These are phyloP conservation scores for Exobasidium cylindrosporum DNA, from an alignment of 1,284 basidiomycete genomes.

Conservation along the genomic window DNA sequence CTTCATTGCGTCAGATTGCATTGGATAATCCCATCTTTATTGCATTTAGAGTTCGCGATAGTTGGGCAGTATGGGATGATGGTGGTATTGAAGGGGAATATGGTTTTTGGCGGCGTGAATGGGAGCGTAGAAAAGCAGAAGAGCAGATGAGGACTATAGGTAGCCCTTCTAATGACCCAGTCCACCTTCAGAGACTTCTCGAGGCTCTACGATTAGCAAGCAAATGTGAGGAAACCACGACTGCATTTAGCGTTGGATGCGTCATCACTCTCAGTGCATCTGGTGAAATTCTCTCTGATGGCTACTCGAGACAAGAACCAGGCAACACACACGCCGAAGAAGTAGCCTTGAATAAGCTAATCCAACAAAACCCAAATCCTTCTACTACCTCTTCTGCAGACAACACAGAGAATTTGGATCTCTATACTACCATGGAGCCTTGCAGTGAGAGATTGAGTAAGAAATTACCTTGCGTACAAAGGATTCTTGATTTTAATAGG, in stretches of 20 bases:
- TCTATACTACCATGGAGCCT: slow-evolving; percentile 96
- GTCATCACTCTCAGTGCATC: slow-evolving; percentile 63
- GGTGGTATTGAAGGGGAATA: slow-evolving; percentile 69
- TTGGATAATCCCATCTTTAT: slow-evolving; percentile 64
- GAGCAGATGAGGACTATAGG: background rate
- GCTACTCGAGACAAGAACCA: slow-evolving; percentile 81
- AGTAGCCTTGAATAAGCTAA: slow-evolving; percentile 79
- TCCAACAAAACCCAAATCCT: background rate
- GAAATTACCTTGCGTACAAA: slow-evolving; percentile 78
- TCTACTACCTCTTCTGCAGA: background rate
- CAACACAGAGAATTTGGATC: slow-evolving; percentile 60
- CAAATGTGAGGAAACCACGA: slow-evolving; percentile 69
- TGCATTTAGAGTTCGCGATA: slow-evolving; percentile 72
- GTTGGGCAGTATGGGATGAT: slow-evolving; percentile 73
- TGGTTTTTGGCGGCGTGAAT: slow-evolving; percentile 63
- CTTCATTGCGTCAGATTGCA: slow-evolving; percentile 51
- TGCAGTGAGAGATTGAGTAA: slow-evolving; percentile 88
- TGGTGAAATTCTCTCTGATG: slow-evolving; percentile 65
- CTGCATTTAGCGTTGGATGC: slow-evolving; percentile 94
- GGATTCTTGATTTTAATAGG: slow-evolving; percentile 65
- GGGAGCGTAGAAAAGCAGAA: slow-evolving; percentile 49
- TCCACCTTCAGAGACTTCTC: slow-evolving; percentile 31
- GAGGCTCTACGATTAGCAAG: slow-evolving; percentile 71
- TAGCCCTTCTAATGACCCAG: background rate
- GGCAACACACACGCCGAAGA: slow-evolving; percentile 98